A percentile compares a stretch with the other conserved stretches of the same genome.
Evolutionary conservation across 768 basidiomycete species (phyloP).

Genomic region (Rhizopogon salebrosus): DNA sequence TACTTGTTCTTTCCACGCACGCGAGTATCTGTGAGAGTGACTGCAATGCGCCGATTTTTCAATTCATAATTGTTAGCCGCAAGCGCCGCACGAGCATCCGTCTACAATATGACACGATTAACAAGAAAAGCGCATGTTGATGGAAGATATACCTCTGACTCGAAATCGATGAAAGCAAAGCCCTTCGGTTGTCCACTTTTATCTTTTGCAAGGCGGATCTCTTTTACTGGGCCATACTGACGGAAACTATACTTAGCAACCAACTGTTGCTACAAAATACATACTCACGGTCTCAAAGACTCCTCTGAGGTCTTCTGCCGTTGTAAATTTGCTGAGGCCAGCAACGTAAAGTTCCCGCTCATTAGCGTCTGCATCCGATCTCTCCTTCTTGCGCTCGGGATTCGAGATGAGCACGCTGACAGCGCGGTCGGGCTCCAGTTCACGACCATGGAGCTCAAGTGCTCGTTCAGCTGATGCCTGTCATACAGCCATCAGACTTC

Average conservation of each 20-base stretch:
- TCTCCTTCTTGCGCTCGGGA: conserved; percentile 81
- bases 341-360: conserved; percentile 85
- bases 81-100: conserved; percentile 65
- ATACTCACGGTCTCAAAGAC: conserved; percentile 69
- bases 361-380: conserved; percentile 85
- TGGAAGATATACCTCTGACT: conserved; percentile 56
- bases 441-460: conserved; percentile 72
- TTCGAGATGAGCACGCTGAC: conserved; percentile 86
- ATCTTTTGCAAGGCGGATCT: conserved; percentile 73
- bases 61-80: conserved; percentile 82
- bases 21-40: conserved; percentile 78
- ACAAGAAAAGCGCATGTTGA: neutral
- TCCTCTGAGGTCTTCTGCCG: conserved; percentile 69
- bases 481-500: neutral
- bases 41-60: conserved; percentile 85
- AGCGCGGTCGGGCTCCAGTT: conserved; percentile 62
- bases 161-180: conserved; percentile 91
- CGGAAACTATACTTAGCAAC: conserved; percentile 2
- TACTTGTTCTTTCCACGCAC: conserved; percentile 51
- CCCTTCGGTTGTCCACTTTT: conserved; percentile 70
- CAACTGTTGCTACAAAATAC: neutral
- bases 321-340: conserved; percentile 75
- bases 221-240: conserved; percentile 81
- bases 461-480: conserved; percentile 69
- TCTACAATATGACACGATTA: conserved; percentile 35